Conservation (phyloP, 2,329 filamentous ascomycete species). For the Paecilomyces sp. region DNA sequence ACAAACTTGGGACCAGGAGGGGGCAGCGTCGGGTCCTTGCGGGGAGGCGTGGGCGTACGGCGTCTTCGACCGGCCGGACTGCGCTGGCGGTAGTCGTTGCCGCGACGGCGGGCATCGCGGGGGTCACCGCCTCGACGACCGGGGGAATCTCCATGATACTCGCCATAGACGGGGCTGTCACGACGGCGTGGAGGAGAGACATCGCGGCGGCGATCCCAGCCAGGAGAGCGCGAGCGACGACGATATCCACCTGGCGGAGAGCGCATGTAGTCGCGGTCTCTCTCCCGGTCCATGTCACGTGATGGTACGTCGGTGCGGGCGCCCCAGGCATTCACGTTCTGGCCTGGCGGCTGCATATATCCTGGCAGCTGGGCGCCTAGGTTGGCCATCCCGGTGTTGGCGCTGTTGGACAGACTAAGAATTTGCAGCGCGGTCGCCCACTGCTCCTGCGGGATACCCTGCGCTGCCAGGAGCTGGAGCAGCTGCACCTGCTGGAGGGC, state of each 20-base stretch:
- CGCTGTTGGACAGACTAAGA: conserved; percentile 34
- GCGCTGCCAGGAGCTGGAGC: conserved; percentile 66
- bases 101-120: conserved; percentile 44
- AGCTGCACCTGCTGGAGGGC: conserved; percentile 65
- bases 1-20: conserved; percentile 63
- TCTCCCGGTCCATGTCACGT: conserved; percentile 50
- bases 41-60: conserved; percentile 54
- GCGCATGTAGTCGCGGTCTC: conserved; percentile 55
- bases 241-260: conserved; percentile 56
- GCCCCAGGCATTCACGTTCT: conserved; percentile 26
- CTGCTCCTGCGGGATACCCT: conserved; percentile 71
- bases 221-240: conserved; percentile 73
- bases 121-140: conserved; percentile 54
- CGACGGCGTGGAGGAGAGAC: conserved; percentile 56
- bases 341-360: conserved; percentile 24
- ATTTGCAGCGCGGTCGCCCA: conserved; percentile 55
- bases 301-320: conserved; percentile 32
- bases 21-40: conserved; percentile 34
- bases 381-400: conserved; percentile 24
- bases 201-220: conserved; percentile 62
- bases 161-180: conserved; percentile 63
- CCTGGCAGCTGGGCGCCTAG: conserved; percentile 27
- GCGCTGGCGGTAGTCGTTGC: conserved; percentile 73
- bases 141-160: conserved; percentile 65
- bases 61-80: conserved; percentile 67